Evolutionary conservation across 345 rosid genomes (phyloP).

Genomic region (Pistacia atlantica): DNA sequence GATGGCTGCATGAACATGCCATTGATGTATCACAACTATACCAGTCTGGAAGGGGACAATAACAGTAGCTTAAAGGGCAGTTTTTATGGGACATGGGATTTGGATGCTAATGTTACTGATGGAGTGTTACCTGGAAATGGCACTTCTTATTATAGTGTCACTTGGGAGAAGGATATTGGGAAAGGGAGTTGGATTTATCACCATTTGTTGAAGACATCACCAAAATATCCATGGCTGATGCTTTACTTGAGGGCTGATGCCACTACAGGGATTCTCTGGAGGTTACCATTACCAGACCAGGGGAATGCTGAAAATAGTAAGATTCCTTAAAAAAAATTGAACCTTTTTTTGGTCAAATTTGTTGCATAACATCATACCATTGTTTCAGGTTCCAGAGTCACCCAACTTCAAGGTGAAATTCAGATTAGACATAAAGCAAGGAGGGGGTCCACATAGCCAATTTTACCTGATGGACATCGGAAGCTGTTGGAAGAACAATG

Average conservation of each 20-base stretch:
- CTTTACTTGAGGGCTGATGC: constrained; percentile 35
- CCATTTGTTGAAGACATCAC: constrained; percentile 23
- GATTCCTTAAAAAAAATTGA: background rate
- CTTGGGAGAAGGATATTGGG: constrained; percentile 27
- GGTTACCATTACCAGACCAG: constrained; percentile 36
- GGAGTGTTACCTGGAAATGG: constrained; percentile 5
- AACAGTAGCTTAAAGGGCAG: constrained; percentile 24
- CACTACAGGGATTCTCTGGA: constrained; percentile 29
- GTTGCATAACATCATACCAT: background rate
- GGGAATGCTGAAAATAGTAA: constrained; percentile 37
- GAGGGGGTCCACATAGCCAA: constrained; percentile 29
- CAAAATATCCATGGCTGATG: constrained; percentile 39
- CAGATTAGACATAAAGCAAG: constrained; percentile 23
- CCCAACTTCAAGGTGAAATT: constrained; percentile 28
- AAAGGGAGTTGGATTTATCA: constrained; percentile 33
- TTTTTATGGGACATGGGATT: constrained; percentile 39
- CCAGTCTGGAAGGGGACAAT: constrained; percentile 21
- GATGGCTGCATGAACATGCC: constrained; percentile 42
- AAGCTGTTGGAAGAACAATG: constrained; percentile 36
- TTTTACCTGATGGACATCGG: constrained; percentile 34
- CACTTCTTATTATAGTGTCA: constrained; percentile 24
- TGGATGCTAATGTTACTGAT: constrained; percentile 17
- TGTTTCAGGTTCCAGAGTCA: constrained; percentile 15
- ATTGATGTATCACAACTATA: constrained; percentile 28
- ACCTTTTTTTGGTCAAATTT: background rate